A percentile compares a stretch with the other conserved stretches of the same genome.
Evolutionary conservation across 148 eudicot genomes (phyloP).

Genomic region (Selenicereus undatus): DNA sequence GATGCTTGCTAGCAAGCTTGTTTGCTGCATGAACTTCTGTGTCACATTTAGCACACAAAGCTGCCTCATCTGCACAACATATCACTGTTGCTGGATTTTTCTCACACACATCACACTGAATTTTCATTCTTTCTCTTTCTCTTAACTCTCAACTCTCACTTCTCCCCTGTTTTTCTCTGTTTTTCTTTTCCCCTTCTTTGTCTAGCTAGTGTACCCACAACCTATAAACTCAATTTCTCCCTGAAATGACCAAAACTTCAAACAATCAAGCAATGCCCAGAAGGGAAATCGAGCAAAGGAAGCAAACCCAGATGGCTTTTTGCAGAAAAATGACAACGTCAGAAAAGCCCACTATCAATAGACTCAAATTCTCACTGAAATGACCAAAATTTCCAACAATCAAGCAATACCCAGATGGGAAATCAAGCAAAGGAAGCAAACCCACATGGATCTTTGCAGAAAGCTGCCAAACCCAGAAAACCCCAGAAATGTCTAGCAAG

Average conservation of each 20-base stretch:
- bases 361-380: constrained; percentile 5
- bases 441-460: not conserved
- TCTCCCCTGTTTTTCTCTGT: not conserved
- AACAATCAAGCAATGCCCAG: constrained; percentile 17
- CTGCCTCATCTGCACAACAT: constrained; percentile 98
- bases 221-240: constrained; percentile 3
- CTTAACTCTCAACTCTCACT: not conserved
- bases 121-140: constrained; percentile 32
- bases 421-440: not conserved
- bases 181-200: not conserved
- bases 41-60: constrained; percentile 82
- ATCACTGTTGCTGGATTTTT: constrained; percentile 72
- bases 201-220: not conserved
- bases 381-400: constrained; percentile 5
- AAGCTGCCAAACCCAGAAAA: constrained; percentile 13
- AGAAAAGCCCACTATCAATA: not conserved
- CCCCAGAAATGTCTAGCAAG: not conserved
- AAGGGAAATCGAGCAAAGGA: not conserved
- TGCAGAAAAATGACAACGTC: not conserved
- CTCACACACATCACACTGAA: constrained; percentile 60
- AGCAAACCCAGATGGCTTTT: constrained; percentile 7
- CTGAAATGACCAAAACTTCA: constrained; percentile 6
- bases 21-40: constrained; percentile 92
- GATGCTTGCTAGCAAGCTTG: constrained; percentile 97
- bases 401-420: constrained; percentile 19